Evolutionary conservation across 1,284 basidiomycete species (phyloP), one percentile per base, ranked within the genome.

Genomic region (Leccinum pachyderme): DNA sequence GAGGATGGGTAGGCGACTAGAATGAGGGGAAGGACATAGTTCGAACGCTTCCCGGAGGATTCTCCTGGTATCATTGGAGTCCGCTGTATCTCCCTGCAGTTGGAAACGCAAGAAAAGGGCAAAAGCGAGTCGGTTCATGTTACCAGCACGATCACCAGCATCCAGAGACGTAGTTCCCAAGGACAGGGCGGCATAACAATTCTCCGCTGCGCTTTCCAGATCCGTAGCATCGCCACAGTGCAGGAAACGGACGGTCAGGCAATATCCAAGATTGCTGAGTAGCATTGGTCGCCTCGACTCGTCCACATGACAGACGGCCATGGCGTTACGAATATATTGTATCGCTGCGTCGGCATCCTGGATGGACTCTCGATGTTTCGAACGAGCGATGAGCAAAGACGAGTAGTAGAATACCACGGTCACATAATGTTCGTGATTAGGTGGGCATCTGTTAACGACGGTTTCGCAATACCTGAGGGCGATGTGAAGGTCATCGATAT

Each of bases 71-170:
- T 31, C 52, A 18, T n/a, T 22, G 13, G 44, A 25, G 45, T 63
- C 63, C 25, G 32, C 52, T 7, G 2, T 29, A 15, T 65, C 62
- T 11, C 63, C 62, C 18, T 65, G 63, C 3, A 61, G 39, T 15
- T 59, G 63, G 52, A 55, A 64, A 15, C 62, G 63, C 8, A 53
- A 52, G 43, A 51, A 66, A 37, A 66, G 52, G n/a, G 53, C 46
- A 43, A 59, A 32, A 1, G 59, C 63, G 12, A 64, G 54, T 18
- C 45, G 52, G 32, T 35, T 54, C 29, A 66, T 52, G 18, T 49
- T 54, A 9, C 28, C 33, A 2, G 54, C 43, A 13, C 49, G 53
- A 22, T 4, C n/a, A 12, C 24, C 49, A 15, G 49, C 47, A 22
- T 58, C 39, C 4, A 24, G 37, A 27, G 46, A 48, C 1, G 54